phyloP scores from a whole-genome alignment of 208 protist genomes.

The Leishmania arabica region DNA sequence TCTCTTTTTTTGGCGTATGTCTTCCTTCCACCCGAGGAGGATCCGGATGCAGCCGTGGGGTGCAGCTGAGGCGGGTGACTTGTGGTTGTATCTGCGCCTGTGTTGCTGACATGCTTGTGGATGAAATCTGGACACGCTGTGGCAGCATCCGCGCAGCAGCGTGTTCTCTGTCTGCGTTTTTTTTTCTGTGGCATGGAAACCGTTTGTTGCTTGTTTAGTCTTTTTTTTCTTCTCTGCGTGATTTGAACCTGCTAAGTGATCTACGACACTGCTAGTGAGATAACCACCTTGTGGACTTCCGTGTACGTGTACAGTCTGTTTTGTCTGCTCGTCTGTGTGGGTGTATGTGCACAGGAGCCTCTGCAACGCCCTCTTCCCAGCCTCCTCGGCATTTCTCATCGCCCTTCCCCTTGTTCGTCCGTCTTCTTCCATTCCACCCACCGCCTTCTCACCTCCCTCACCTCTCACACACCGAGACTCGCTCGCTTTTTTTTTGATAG shows the following conservation, averaged over 20 bases:
- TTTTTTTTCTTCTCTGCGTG: background rate
- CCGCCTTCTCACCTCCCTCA: background rate
- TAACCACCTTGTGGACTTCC: background rate
- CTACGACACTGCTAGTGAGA: background rate
- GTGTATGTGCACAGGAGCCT: background rate
- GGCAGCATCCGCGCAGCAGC: background rate
- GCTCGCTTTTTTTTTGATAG: background rate
- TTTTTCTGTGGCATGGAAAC: background rate
- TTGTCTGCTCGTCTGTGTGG: background rate
- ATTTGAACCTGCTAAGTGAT: background rate
- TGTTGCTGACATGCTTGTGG: background rate
- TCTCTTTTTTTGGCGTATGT: background rate
- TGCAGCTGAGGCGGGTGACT: background rate
- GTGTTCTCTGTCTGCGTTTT: background rate
- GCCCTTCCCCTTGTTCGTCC: background rate
- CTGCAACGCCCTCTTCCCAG: background rate
- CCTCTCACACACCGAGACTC: background rate
- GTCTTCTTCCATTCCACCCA: background rate
- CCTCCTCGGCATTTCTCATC: background rate
- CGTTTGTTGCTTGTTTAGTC: too few relatives aligned
- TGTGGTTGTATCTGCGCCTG: background rate
- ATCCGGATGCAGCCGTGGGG: background rate
- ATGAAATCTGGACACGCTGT: background rate
- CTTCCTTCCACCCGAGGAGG: background rate
- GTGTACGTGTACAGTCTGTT: background rate